Base-by-base conservation (phyloP, 768 basidiomycete species). In the Xanthoconium purpureum region DNA sequence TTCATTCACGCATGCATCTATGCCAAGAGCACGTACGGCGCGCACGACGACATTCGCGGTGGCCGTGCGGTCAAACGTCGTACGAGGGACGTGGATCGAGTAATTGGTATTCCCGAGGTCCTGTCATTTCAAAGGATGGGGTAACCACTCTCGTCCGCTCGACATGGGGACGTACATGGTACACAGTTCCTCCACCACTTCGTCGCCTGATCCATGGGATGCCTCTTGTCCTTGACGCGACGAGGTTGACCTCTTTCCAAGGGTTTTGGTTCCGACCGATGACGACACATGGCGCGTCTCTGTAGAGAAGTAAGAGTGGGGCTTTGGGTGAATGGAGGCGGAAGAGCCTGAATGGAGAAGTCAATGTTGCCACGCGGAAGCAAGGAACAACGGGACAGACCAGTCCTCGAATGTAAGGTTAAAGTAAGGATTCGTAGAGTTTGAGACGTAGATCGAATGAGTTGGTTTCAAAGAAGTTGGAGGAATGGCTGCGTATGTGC, bases 21-120 rank as follows among this genome's bases (percentile, higher is more conserved):
- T 78, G 3, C 83, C 88, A n/a, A 98, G 71, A 13, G 84, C 77
- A 14, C 82, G 81, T 14, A 98, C 81, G 7, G 95, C 94, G 13
- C 83, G 77, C 17, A 89, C 77, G 28, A 94, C 77, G n/a, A 95
- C 74, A 54, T 85, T 79, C 0, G 91, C 88, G 0, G 94, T 95
- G 18, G 76, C 79, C 35, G 82, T 78, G 35, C 95, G 80, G 66
- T 96, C 84, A 60, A 99, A 98, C 0, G 85, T 77, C 6, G 77
- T 65, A 6, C 96, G 82, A 0, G 96, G 88, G 13, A 96, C 78
- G 61, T 97, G 91, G 56, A 99, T 89, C 0, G 94, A 97, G 71
- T 92, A 98, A 68, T 98, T 98, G 2, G 94, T 94, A 70, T 99
- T 99, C 15, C 97, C 97, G 17, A 94, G 74, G 67, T 99, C 97